phyloP scores from a whole-genome alignment of 768 basidiomycete species.

The Neoboletus magnificus region DNA sequence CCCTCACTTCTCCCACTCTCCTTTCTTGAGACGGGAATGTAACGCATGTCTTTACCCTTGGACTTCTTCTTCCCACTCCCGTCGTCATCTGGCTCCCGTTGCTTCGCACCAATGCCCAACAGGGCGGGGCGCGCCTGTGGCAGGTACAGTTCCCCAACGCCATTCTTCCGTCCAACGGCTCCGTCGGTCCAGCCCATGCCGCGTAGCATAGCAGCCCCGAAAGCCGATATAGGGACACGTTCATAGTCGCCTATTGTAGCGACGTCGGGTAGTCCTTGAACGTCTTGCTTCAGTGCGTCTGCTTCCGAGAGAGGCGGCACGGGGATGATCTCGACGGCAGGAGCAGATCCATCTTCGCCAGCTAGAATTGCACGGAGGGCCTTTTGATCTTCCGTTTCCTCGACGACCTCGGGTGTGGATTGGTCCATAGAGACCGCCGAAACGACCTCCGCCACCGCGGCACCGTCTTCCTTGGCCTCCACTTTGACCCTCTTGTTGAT shows the following conservation, averaged over 20 bases:
- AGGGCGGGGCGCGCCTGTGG: slow-evolving; percentile 82
- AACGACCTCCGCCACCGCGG: not conserved
- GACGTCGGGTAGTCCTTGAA: slow-evolving; percentile 70
- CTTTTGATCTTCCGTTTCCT: slow-evolving; percentile 71
- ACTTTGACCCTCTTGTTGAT: slow-evolving; percentile 34
- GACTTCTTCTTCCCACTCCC: slow-evolving; percentile 56
- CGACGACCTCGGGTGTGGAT: slow-evolving; percentile 33
- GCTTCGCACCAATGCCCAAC: slow-evolving; percentile 92
- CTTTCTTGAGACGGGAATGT: slow-evolving; percentile 77
- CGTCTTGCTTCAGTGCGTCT: slow-evolving; percentile 82
- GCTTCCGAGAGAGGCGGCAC: slow-evolving; percentile 61
- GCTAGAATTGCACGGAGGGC: slow-evolving; percentile 81
- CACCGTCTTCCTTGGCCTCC: slow-evolving; percentile 32
- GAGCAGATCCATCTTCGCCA: slow-evolving; percentile 37
- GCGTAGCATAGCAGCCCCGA: slow-evolving; percentile 87
- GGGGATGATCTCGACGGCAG: slow-evolving; percentile 61
- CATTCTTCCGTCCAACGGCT: slow-evolving; percentile 56
- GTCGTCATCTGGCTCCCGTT: slow-evolving; percentile 68
- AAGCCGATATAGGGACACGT: slow-evolving; percentile 87
- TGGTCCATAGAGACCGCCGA: not conserved
- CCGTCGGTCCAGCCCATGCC: slow-evolving; percentile 98
- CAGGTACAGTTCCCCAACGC: slow-evolving; percentile 72
- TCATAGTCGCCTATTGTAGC: slow-evolving; percentile 84
- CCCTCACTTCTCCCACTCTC: slow-evolving; percentile 43
- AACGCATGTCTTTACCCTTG: slow-evolving; percentile 60